Evolutionary conservation across 352 stramenopile genomes (phyloP), one percentile per base, ranked within the genome.

Genomic region (Phytophthora sojae): DNA sequence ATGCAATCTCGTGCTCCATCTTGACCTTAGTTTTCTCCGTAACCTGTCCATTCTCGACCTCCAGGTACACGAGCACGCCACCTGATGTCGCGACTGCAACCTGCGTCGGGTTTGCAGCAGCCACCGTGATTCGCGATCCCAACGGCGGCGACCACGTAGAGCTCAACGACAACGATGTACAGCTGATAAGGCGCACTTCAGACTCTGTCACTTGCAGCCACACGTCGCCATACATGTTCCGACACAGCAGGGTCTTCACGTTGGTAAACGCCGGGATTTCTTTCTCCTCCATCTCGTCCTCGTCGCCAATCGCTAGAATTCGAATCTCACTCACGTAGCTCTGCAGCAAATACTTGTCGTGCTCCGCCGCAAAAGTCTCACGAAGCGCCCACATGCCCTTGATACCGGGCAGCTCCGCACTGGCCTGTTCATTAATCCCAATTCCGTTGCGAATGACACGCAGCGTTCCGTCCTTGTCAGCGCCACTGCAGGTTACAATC

Each of bases 401-500:
- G 74, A 99, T 99, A 63, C 97, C 98, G 17, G 90, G 83, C 6
- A 99, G 82, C 67, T 99, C 97, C 0, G 98, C 97, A 17, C 80
- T 90, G 2, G 97, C 97, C 69, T 98, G 90, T 57, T 99, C 97
- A 47, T 98, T 98, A 73, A 99, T 99, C 0, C 97, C 98, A 72
- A 99, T 99, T n/a, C 98, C 98, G 69, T 99, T 99, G 17, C 97
- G 94, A 52, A 99, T 98, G n/a, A 99, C 89, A 44, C 97, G 95
- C 42, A 99, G 70, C 30, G 92, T 98, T 23, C 97, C 97, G 52
- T 99, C 96, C 61, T 98, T 98, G 64, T 96, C 97, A 9, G 93
- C 95, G 12, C 98, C 98, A 68, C 93, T 99, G 72, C 96, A 99
- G 3, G 97, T 99, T 6, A 99, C 97, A 45, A 99, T 97, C 77